Conservation (phyloP, 352 stramenopile species). For the Pythium aristosporum region DNA sequence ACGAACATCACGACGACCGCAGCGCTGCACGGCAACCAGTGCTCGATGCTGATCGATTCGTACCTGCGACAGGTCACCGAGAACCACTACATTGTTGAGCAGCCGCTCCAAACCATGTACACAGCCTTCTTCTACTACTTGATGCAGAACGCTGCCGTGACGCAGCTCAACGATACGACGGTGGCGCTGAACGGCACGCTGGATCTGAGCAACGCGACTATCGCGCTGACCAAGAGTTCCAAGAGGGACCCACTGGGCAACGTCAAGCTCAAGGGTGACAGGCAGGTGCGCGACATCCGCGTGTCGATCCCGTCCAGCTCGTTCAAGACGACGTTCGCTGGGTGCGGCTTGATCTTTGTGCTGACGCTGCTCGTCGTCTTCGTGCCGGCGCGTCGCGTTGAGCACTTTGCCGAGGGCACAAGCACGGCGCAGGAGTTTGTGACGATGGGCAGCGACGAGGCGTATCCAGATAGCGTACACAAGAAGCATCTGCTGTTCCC, state of each 20-base stretch:
- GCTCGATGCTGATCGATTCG: slow-evolving; percentile 46
- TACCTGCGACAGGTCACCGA: slow-evolving; percentile 41
- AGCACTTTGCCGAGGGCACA: slow-evolving; percentile 8
- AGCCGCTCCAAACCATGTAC: slow-evolving; percentile 45
- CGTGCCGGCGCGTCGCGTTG: slow-evolving; percentile 1
- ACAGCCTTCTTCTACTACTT: slow-evolving; percentile 54
- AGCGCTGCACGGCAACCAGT: slow-evolving; percentile 29
- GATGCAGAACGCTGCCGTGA: slow-evolving; percentile 42
- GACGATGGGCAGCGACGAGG: slow-evolving; percentile 4
- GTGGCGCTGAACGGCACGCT: slow-evolving; percentile 1
- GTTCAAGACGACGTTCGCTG: slow-evolving; percentile 8
- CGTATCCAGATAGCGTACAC: slow-evolving; percentile 18
- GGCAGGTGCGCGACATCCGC: slow-evolving; percentile 18
- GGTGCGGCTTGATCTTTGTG: slow-evolving; percentile 7
- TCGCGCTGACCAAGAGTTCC: background rate
- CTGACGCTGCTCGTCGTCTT: slow-evolving; percentile 1
- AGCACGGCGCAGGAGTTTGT: slow-evolving; percentile 16
- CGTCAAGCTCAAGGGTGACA: slow-evolving; percentile 28
- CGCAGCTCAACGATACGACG: slow-evolving; percentile 17
- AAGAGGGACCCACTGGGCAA: slow-evolving; percentile 5
- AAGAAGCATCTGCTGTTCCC: slow-evolving; percentile 19
- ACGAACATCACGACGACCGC: slow-evolving; percentile 3
- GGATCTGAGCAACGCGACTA: background rate
- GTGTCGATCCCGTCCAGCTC: slow-evolving; percentile 18
- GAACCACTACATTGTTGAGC: slow-evolving; percentile 49